Conservation (phyloP, 306 rosid genomes). For the Begonia masoniana region DNA sequence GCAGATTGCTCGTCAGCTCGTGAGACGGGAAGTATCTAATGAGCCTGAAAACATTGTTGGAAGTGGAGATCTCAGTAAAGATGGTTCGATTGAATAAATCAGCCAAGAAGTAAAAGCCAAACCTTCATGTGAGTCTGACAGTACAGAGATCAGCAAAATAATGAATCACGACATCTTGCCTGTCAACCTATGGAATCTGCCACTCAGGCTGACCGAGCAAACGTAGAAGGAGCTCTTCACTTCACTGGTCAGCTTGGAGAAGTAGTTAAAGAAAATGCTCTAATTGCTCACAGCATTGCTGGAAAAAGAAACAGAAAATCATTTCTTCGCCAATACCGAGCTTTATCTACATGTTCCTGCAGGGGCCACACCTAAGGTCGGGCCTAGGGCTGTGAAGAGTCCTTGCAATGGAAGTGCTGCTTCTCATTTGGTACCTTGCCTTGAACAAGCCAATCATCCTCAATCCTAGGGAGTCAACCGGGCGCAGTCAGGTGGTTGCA, state of each 20-base stretch:
- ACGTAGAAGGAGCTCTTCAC: conserved; percentile 66
- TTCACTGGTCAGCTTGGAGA: conserved; percentile 98
- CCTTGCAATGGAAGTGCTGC: too few relatives aligned
- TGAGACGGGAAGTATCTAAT: conserved; percentile 11
- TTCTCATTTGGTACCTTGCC: too few relatives aligned
- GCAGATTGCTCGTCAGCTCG: too few relatives aligned
- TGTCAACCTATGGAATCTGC: conserved; percentile 27
- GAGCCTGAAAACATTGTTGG: conserved; percentile 15
- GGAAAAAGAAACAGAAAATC: conserved; percentile 42
- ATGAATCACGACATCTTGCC: conserved; percentile 13
- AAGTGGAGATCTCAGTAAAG: conserved; percentile 7
- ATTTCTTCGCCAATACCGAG: conserved; percentile 64
- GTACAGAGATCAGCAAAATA: neutral
- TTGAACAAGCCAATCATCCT: too few relatives aligned
- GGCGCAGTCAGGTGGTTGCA: conserved; percentile 31
- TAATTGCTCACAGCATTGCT: conserved; percentile 73
- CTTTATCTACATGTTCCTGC: conserved; percentile 95
- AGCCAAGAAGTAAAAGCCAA: conserved; percentile 22
- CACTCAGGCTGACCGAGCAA: conserved; percentile 62
- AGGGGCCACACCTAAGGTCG: conserved; percentile 96
- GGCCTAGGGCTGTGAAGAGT: conserved; percentile 26
- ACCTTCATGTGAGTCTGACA: conserved; percentile 26
- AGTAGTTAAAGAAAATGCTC: conserved; percentile 97
- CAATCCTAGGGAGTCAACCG: too few relatives aligned
- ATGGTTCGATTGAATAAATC: conserved; percentile 17